These are phyloP conservation scores for Xylaria sp. DNA, from an alignment of 2,329 filamentous ascomycete genomes.

Conservation along the genomic window DNA sequence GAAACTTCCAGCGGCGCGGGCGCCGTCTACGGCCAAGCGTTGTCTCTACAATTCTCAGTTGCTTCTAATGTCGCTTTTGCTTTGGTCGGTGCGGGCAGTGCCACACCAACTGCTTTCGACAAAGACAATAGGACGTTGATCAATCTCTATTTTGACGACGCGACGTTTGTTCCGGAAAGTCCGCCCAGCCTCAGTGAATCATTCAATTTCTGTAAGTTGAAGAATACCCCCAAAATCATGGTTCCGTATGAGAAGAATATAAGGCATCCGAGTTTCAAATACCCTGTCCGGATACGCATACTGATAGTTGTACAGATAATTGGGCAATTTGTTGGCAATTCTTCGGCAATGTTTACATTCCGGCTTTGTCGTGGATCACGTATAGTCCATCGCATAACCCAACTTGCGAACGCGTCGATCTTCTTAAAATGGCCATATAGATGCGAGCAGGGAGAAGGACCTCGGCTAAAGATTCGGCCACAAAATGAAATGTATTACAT, in stretches of 20 bases:
- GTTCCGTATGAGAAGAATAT: not conserved
- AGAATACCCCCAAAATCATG: not conserved
- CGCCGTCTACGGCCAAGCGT: slow-evolving; percentile 7
- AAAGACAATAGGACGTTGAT: slow-evolving; percentile 8
- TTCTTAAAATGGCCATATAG: slow-evolving; percentile 15
- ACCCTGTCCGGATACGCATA: not conserved
- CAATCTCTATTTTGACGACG: slow-evolving; percentile 10
- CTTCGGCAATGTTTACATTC: slow-evolving; percentile 21
- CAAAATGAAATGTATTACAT: not conserved
- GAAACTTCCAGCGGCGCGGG: not conserved
- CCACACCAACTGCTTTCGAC: not conserved
- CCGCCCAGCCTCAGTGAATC: not conserved
- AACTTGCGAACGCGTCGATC: slow-evolving; percentile 26
- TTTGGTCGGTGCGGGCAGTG: slow-evolving; percentile 5
- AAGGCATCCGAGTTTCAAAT: not conserved
- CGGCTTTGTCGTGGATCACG: slow-evolving; percentile 21
- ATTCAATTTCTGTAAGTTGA: slow-evolving; percentile 18
- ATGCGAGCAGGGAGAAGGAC: not conserved
- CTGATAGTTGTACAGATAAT: slow-evolving; percentile 10
- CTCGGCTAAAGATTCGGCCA: not conserved
- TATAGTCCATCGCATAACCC: slow-evolving; percentile 22
- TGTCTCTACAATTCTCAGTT: slow-evolving; percentile 15
- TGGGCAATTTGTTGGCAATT: slow-evolving; percentile 30
- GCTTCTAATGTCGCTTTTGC: slow-evolving; percentile 19
- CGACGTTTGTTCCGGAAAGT: slow-evolving; percentile 13